A percentile compares a stretch with the other conserved stretches of the same genome.
phyloP scores from a whole-genome alignment of 768 basidiomycete species.

The Suillus discolor region DNA sequence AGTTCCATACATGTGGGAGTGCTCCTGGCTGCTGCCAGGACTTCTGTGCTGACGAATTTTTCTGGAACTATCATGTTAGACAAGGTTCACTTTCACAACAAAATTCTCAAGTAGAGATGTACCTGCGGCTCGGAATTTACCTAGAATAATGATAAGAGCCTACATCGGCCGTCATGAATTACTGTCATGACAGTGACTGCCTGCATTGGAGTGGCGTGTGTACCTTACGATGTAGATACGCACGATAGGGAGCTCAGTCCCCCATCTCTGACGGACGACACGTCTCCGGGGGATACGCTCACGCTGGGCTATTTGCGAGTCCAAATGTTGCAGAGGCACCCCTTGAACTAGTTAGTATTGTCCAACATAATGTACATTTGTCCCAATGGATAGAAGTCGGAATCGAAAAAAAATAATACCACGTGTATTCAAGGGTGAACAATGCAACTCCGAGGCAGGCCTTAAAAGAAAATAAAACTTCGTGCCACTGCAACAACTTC shows the following conservation, averaged over 20 bases:
- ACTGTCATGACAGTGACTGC: too few species aligned
- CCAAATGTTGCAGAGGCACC: not conserved
- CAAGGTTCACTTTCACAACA: not conserved
- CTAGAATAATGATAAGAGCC: not conserved
- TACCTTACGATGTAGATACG: not conserved
- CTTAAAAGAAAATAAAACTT: not conserved
- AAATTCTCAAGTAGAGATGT: too few species aligned
- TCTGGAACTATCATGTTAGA: not conserved
- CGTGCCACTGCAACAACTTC: not conserved
- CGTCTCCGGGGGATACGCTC: not conserved
- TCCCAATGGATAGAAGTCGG: not conserved
- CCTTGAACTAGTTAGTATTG: not conserved
- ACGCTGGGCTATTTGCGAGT: not conserved
- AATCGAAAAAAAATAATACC: not conserved
- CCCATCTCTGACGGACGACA: too few species aligned
- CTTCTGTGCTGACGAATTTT: not conserved
- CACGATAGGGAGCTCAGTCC: too few species aligned
- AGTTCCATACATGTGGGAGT: not conserved
- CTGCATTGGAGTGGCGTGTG: not conserved
- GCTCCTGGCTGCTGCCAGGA: not conserved
- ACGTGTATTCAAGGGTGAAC: not conserved
- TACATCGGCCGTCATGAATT: too few species aligned
- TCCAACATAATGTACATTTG: not conserved
- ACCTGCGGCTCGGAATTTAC: not conserved
- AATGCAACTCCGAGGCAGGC: not conserved